Evolutionary conservation across 2,329 filamentous ascomycete genomes (phyloP).

Genomic region (Penicillium sp.): DNA sequence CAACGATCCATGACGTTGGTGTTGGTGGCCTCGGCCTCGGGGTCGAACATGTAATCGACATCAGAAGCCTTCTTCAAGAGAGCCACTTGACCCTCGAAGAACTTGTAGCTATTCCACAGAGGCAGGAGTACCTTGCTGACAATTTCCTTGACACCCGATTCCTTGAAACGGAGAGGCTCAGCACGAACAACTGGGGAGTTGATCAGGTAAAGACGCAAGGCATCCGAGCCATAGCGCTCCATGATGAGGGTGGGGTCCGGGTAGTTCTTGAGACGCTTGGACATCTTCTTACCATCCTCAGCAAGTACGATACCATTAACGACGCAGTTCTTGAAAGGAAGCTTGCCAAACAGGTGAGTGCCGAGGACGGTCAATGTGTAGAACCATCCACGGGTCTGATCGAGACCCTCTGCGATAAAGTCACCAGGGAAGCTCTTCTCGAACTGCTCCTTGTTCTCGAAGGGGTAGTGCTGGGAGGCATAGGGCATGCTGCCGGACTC

Average conservation of each 20-base stretch:
- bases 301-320: constrained; percentile 93
- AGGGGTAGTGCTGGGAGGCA: constrained; percentile 86
- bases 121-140: constrained; percentile 88
- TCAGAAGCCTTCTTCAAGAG: constrained; percentile 83
- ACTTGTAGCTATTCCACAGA: constrained; percentile 96
- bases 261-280: constrained; percentile 94
- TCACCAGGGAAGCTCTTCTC: constrained; percentile 82
- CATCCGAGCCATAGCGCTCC: constrained; percentile 86
- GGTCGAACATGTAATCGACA: constrained; percentile 77
- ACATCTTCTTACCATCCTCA: constrained; percentile 98
- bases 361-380: constrained; percentile 89
- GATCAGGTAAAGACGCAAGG: constrained; percentile 91
- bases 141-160: constrained; percentile 89
- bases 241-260: constrained; percentile 84
- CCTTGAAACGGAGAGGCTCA: constrained; percentile 88
- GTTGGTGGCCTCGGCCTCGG: constrained; percentile 71
- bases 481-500: constrained; percentile 97
- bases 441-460: constrained; percentile 82
- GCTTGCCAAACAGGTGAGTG: constrained; percentile 79
- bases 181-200: constrained; percentile 94
- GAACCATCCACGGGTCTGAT: constrained; percentile 96
- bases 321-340: constrained; percentile 94
- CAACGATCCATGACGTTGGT: constrained; percentile 94
- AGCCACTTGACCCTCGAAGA: constrained; percentile 86
- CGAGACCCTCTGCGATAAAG: constrained; percentile 90